A percentile compares a stretch with the other conserved stretches of the same genome.
Evolutionary conservation across 1,284 basidiomycete species (phyloP).

Genomic region (Ceratobasidium theobromae): DNA sequence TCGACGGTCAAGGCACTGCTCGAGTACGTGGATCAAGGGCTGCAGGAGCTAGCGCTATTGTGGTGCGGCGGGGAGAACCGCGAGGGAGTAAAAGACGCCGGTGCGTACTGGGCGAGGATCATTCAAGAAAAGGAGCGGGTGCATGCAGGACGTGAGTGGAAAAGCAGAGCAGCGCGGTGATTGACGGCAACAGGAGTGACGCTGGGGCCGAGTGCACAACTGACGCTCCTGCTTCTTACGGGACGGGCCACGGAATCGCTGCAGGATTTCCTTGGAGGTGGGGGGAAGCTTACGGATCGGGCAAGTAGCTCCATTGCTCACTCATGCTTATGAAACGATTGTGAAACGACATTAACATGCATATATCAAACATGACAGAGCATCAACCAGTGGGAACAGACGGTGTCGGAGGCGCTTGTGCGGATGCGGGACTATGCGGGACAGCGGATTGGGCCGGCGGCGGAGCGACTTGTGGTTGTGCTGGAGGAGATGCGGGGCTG

Average conservation of each 20-base stretch:
- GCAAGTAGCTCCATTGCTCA: too few species aligned
- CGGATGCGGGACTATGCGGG: slow-evolving; percentile 73
- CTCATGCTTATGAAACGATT: too few species aligned
- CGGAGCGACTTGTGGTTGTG: slow-evolving; percentile 70
- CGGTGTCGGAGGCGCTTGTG: slow-evolving; percentile 64
- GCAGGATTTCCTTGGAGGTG: slow-evolving; percentile 69
- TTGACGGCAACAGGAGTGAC: slow-evolving; percentile 24
- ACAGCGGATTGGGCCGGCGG: slow-evolving; percentile 66
- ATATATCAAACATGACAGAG: slow-evolving; percentile 24
- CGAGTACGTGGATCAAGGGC: slow-evolving; percentile 66
- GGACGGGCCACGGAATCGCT: slow-evolving; percentile 67
- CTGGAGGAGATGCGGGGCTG: slow-evolving; percentile 74
- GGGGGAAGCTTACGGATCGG: slow-evolving; percentile 76
- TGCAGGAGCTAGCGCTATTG: slow-evolving; percentile 65
- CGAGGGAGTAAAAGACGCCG: slow-evolving; percentile 66
- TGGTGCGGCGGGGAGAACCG: slow-evolving; percentile 63
- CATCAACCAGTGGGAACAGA: slow-evolving; percentile 67
- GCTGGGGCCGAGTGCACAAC: slow-evolving; percentile 57
- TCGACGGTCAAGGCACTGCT: slow-evolving; percentile 68
- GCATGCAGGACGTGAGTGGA: slow-evolving; percentile 61
- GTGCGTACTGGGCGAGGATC: slow-evolving; percentile 68
- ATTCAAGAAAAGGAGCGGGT: slow-evolving; percentile 63
- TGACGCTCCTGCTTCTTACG: slow-evolving; percentile 69
- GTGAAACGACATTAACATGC: too few species aligned
- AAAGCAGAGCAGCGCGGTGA: too few species aligned